A percentile compares a stretch with the other conserved stretches of the same genome.
Conservation (phyloP, 2,329 filamentous ascomycete genomes). For the Zymoseptoria passerinii region DNA sequence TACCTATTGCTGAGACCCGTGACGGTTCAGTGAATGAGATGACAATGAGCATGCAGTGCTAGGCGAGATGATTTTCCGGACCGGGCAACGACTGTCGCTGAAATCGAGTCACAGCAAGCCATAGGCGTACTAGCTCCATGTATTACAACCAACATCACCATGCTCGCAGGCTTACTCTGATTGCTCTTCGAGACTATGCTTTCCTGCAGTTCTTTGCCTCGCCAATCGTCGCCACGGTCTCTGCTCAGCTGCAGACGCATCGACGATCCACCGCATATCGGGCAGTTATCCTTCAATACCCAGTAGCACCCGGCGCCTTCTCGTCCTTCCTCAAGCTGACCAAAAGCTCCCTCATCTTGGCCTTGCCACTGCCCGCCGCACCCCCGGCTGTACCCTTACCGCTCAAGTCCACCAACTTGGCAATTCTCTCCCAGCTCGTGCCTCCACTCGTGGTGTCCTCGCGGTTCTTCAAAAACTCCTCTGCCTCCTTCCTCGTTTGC, state of each 20-base stretch:
- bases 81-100: too few relatives aligned
- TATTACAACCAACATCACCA: too few relatives aligned
- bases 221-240: not conserved
- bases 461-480: conserved; percentile 78
- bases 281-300: conserved; percentile 10
- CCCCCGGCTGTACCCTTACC: conserved; percentile 85
- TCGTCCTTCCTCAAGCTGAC: conserved; percentile 86
- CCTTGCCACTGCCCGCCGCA: conserved; percentile 84
- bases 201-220: not conserved
- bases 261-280: not conserved
- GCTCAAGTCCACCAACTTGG: conserved; percentile 93
- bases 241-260: not conserved
- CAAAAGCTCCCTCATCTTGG: conserved; percentile 87
- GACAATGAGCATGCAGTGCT: too few relatives aligned
- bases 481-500: conserved; percentile 83
- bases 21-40: not conserved
- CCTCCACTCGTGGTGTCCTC: conserved; percentile 92
- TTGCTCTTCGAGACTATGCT: too few relatives aligned
- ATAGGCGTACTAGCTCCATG: too few relatives aligned
- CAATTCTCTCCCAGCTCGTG: conserved; percentile 97
- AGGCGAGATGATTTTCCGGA: not conserved
- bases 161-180: too few relatives aligned
- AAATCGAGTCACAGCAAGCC: too few relatives aligned
- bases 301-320: conserved; percentile 60
- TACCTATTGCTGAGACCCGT: too few relatives aligned